Conservation (phyloP, 2,329 filamentous ascomycete genomes). For the Aspergillus bombycis region DNA sequence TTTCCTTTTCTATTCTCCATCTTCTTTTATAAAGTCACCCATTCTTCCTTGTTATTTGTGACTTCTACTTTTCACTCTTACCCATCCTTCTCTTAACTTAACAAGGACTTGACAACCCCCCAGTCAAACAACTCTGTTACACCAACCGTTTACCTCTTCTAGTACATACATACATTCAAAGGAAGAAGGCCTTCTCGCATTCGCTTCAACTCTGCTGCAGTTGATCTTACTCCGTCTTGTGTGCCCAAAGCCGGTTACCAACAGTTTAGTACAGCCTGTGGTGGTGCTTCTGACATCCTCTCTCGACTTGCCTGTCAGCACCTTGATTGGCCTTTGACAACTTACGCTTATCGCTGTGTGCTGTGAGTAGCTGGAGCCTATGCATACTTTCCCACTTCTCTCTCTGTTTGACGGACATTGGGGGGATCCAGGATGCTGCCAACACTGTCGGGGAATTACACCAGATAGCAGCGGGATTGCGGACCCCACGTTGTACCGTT, state of each 20-base stretch:
- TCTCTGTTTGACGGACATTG: slow-evolving; percentile 6
- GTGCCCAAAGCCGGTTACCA: slow-evolving; percentile 1
- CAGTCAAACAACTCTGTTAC: neutral
- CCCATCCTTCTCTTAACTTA: neutral
- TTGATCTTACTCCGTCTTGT: neutral
- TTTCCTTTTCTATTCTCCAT: slow-evolving; percentile 1
- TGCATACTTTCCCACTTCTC: slow-evolving; percentile 3
- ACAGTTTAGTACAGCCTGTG: neutral
- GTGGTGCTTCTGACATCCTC: neutral
- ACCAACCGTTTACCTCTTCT: neutral
- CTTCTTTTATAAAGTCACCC: slow-evolving; percentile 6
- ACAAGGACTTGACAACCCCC: neutral
- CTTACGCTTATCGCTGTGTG: neutral
- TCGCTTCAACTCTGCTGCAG: neutral
- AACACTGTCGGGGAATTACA: slow-evolving; percentile 4
- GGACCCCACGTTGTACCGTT: slow-evolving; percentile 6
- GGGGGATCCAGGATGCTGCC: slow-evolving; percentile 1
- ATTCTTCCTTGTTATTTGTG: slow-evolving; percentile 1
- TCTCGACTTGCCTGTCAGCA: neutral
- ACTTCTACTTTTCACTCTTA: neutral
- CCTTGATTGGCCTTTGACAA: neutral
- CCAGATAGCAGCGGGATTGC: neutral
- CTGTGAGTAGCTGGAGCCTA: slow-evolving; percentile 5
- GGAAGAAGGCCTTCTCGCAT: neutral
- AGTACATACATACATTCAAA: neutral